Percentiles rank a stretch among this genome's conserved stretches.
phyloP scores from a whole-genome alignment of 2,329 filamentous ascomycete species.

The Aspergillus sp. region DNA sequence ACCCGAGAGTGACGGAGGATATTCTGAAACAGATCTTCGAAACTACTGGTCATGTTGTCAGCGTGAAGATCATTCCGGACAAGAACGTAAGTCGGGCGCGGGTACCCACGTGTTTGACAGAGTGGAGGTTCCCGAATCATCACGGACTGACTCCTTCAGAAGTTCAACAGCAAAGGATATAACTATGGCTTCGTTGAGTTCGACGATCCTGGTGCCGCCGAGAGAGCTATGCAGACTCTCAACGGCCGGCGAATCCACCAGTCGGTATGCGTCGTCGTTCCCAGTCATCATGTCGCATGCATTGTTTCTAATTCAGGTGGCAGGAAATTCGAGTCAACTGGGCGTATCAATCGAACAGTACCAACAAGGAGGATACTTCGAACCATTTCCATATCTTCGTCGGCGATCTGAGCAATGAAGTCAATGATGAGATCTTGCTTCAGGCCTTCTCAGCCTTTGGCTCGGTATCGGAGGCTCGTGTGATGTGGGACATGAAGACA shows the following conservation, averaged over 20 bases:
- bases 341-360: constrained; percentile 96
- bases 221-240: constrained; percentile 94
- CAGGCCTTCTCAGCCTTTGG: constrained; percentile 97
- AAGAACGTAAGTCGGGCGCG: constrained; percentile 77
- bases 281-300: background rate
- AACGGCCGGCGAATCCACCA: constrained; percentile 96
- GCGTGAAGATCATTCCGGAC: constrained; percentile 99
- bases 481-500: constrained; percentile 99
- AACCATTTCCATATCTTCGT: constrained; percentile 99
- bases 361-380: constrained; percentile 94
- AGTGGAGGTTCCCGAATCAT: constrained; percentile 2
- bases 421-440: constrained; percentile 91
- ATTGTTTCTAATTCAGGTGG: constrained; percentile 16
- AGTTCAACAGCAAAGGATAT: constrained; percentile 81
- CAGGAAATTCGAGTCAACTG: constrained; percentile 99
- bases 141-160: constrained; percentile 20
- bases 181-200: constrained; percentile 99
- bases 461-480: constrained; percentile 91
- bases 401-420: constrained; percentile 94
- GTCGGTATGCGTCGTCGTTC: constrained; percentile 61
- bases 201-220: constrained; percentile 93
- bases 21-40: constrained; percentile 97
- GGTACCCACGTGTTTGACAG: background rate
- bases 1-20: constrained; percentile 93
- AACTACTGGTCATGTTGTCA: constrained; percentile 96